These are phyloP conservation scores for Boletales sp. DNA, from an alignment of 768 basidiomycete species.

Conservation along the genomic window DNA sequence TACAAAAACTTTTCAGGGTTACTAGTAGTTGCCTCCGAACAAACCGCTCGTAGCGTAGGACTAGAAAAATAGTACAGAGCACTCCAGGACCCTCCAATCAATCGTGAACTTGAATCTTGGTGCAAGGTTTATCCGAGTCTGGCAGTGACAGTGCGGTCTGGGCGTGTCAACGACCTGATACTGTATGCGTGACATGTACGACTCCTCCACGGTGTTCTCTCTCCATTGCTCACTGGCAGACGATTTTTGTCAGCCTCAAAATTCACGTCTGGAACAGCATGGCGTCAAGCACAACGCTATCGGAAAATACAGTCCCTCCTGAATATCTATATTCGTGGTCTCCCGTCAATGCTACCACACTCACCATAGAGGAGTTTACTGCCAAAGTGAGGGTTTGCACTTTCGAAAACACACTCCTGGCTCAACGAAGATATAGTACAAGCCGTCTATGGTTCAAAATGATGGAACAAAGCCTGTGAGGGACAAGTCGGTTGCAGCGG, in stretches of 20 bases:
- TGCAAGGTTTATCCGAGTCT: too few relatives aligned
- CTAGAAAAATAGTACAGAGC: too few relatives aligned
- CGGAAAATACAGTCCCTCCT: conserved; percentile 40
- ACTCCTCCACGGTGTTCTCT: too few relatives aligned
- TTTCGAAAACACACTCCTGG: not conserved
- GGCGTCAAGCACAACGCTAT: conserved; percentile 3
- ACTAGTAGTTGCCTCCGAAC: too few relatives aligned
- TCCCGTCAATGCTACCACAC: conserved; percentile 28
- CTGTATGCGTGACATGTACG: too few relatives aligned
- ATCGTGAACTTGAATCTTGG: too few relatives aligned
- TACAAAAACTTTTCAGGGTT: too few relatives aligned
- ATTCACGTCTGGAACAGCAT: conserved; percentile 1
- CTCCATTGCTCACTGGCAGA: too few relatives aligned
- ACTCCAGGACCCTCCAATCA: too few relatives aligned
- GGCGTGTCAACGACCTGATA: not conserved
- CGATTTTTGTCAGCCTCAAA: not conserved
- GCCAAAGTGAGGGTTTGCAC: conserved; percentile 39
- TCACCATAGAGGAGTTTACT: conserved; percentile 51
- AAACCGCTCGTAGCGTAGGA: too few relatives aligned
- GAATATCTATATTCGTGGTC: conserved; percentile 55
- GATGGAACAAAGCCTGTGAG: conserved; percentile 70
- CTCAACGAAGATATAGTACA: conserved; percentile 44
- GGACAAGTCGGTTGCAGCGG: conserved; percentile 14
- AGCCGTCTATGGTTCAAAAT: conserved; percentile 75
- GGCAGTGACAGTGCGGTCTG: too few relatives aligned